A percentile compares a stretch with the other conserved stretches of the same genome.
Conservation (phyloP, 2,329 filamentous ascomycete species). For the Neonectria neomacrospora region DNA sequence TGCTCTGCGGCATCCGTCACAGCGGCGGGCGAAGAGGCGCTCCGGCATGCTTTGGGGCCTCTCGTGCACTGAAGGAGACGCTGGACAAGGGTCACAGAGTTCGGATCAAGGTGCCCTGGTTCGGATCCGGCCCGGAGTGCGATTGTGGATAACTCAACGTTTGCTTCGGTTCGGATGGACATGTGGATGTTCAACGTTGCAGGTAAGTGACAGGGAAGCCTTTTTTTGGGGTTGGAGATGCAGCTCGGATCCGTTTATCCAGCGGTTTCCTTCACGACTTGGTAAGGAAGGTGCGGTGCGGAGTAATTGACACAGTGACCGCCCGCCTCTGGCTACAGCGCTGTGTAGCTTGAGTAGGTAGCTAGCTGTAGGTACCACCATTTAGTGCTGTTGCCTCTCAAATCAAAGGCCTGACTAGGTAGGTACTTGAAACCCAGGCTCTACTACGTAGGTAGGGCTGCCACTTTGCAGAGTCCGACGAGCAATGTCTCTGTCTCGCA, state of each 20-base stretch:
- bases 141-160: neutral
- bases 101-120: neutral
- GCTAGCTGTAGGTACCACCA: neutral
- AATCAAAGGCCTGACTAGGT: too few relatives aligned
- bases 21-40: conserved; percentile 41
- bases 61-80: neutral
- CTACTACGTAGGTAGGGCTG: neutral
- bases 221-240: neutral
- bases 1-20: conserved; percentile 47
- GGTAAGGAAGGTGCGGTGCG: neutral
- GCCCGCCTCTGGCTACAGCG: neutral
- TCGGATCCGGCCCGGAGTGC: neutral
- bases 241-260: conserved; percentile 6
- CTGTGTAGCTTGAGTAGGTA: neutral
- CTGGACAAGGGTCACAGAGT: too few relatives aligned
- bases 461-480: too few relatives aligned
- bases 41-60: conserved; percentile 26
- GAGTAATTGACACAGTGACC: conserved; percentile 5
- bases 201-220: neutral
- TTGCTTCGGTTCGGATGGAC: neutral
- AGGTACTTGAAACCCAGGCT: too few relatives aligned
- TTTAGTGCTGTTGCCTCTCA: neutral
- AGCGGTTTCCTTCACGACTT: neutral
- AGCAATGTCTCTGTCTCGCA: too few relatives aligned
- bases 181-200: neutral